Conservation (phyloP, 257 asterid genomes). For the Cordia subcordata region DNA sequence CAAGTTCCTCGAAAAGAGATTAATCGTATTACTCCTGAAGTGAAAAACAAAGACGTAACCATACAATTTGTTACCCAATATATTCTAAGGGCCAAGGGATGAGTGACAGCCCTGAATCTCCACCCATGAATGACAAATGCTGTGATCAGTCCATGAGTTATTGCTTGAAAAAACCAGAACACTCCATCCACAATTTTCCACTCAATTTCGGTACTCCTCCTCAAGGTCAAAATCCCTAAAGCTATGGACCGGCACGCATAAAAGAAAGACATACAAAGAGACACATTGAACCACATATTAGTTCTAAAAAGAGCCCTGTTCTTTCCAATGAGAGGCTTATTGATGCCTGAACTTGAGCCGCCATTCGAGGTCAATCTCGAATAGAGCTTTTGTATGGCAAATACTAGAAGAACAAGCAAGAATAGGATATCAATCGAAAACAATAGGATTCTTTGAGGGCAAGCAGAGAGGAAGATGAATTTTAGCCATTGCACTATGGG, state of each 20-base stretch:
- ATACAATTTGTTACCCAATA: slow-evolving; percentile 56
- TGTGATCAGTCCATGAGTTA: slow-evolving; percentile 40
- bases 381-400: slow-evolving; percentile 46
- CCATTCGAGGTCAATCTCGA: slow-evolving; percentile 31
- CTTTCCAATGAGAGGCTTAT: slow-evolving; percentile 44
- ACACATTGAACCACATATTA: slow-evolving; percentile 46
- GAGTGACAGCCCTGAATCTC: slow-evolving; percentile 49
- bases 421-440: slow-evolving; percentile 49
- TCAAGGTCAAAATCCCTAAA: slow-evolving; percentile 38
- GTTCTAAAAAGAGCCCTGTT: slow-evolving; percentile 31
- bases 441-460: slow-evolving; percentile 65
- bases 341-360: slow-evolving; percentile 29
- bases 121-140: slow-evolving; percentile 55
- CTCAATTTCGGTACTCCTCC: slow-evolving; percentile 6
- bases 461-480: slow-evolving; percentile 79
- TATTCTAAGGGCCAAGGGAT: slow-evolving; percentile 56
- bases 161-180: slow-evolving; percentile 61
- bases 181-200: slow-evolving; percentile 55
- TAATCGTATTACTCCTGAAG: slow-evolving; percentile 41
- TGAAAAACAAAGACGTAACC: slow-evolving; percentile 43
- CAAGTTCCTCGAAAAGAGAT: slow-evolving; percentile 32
- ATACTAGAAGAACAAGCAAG: slow-evolving; percentile 30
- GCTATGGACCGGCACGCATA: slow-evolving; percentile 32
- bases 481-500: slow-evolving; percentile 50
- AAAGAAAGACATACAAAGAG: slow-evolving; percentile 33